Percentiles rank a stretch among this genome's conserved stretches.
Conservation (phyloP, 1,139 yeast species). For the Magnusiomyces fungicola region DNA sequence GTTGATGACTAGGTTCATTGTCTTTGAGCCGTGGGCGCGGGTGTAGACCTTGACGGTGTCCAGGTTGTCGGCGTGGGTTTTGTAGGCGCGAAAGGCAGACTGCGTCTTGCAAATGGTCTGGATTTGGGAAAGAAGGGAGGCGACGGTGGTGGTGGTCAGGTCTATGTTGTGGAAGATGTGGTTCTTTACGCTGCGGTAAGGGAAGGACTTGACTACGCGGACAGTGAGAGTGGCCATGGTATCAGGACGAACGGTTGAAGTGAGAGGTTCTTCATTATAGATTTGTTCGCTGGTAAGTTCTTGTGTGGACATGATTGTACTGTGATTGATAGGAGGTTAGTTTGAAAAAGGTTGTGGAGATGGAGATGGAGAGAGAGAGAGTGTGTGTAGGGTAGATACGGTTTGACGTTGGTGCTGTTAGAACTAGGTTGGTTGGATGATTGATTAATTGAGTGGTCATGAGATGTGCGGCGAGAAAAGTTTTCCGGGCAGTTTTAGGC, state of each 20-base stretch:
- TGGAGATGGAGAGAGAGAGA: too few species aligned
- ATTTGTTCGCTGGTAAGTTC: neutral
- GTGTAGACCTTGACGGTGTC: slow-evolving; percentile 82
- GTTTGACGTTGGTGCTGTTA: too few species aligned
- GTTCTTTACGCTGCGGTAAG: slow-evolving; percentile 84
- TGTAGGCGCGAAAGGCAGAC: slow-evolving; percentile 72
- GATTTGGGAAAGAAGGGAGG: slow-evolving; percentile 43
- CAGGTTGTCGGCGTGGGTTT: slow-evolving; percentile 67
- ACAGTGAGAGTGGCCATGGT: slow-evolving; percentile 72
- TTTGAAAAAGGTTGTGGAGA: too few species aligned
- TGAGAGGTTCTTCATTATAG: slow-evolving; percentile 48
- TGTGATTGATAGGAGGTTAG: neutral
- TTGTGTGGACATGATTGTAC: neutral
- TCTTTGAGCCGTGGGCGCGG: slow-evolving; percentile 91
- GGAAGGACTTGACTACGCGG: slow-evolving; percentile 83
- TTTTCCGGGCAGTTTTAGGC: too few species aligned
- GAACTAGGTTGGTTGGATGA: too few species aligned
- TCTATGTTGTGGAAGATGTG: slow-evolving; percentile 66
- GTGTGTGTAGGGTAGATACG: too few species aligned
- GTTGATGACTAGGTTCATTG: slow-evolving; percentile 86
- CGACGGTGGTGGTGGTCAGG: slow-evolving; percentile 61
- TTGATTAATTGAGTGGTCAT: too few species aligned
- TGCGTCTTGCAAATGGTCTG: slow-evolving; percentile 19
- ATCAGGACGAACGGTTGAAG: slow-evolving; percentile 58
- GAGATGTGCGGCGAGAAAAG: too few species aligned